Base-by-base conservation (phyloP, 2,329 filamentous ascomycete genomes). In the Tympanopsis confertula region DNA sequence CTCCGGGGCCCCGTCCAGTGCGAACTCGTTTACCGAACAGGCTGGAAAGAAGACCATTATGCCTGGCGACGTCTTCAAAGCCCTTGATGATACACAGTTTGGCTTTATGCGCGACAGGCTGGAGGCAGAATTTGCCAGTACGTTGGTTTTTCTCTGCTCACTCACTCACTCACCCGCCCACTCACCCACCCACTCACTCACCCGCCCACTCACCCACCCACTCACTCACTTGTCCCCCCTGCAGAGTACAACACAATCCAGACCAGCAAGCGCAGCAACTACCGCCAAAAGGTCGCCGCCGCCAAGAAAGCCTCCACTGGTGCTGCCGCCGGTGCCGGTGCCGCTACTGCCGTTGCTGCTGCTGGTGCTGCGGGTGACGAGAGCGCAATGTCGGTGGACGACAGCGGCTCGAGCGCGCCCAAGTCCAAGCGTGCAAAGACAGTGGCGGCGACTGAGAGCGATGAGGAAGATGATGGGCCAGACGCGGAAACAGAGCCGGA, bases 21-120 rank as follows among this genome's bases (percentile, higher is more conserved):
- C 85, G 33, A 86, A 86, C 48, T 80, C 86, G 47, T 69, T 78
- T 49, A 84, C 84, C 5, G 57, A 69, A 38, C 61, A 61, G 36
- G 68, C 70, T n/a, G 73, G 72, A 53, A 83, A 86, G 54, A 88
- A 88, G 63, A 89, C 83, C 0, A 82, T 91, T 47, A 71, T 75
- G 49, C 82, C 83, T 1, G 68, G 71, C 29, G 83, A 89, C 52
- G 82, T 91, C 29, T 78, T 88, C 51, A 76, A 78, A 36, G 84
- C 83, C 1, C 68, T 91, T 35, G 76, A 82, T n/a, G 79, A 85
- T 26, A 72, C 79, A 35, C 85, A 89, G 54, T 85, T 85, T 36
- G 68, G 68, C n/a, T 87, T 88, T 53, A 64, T 86, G 39, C 71
- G 74, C 13, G 65, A 65, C 39, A 67, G 76, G 22, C 63, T 89